Evolutionary conservation across 441 rosid genomes (phyloP).

Genomic region (Mallotus repandus): DNA sequence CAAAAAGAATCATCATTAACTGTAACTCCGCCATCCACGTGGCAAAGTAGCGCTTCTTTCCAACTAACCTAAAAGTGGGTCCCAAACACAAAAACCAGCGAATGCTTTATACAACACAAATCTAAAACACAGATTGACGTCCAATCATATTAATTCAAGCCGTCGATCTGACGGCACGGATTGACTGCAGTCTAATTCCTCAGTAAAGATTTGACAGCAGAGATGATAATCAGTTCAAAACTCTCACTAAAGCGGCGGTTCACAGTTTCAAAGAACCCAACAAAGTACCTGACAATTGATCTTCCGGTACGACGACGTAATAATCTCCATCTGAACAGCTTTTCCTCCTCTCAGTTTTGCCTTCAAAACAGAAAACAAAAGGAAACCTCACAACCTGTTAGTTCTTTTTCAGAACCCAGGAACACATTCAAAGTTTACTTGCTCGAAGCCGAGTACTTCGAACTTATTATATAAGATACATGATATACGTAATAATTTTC

Average conservation of each 20-base stretch:
- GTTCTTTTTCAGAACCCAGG: not conserved
- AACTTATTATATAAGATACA: no score
- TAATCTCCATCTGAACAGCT: conserved; percentile 63
- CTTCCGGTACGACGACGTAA: conserved; percentile 45
- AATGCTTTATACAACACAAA: not conserved
- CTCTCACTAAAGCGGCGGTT: no score
- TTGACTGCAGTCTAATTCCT: not conserved
- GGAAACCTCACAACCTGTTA: not conserved
- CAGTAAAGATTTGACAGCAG: conserved; percentile 18
- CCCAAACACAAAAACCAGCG: conserved; percentile 16
- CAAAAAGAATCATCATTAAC: not conserved
- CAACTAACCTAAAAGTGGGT: conserved; percentile 20
- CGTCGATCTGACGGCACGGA: conserved; percentile 36
- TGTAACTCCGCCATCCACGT: conserved; percentile 30
- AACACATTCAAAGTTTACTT: no score
- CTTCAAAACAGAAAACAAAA: conserved; percentile 19
- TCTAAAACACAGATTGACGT: not conserved
- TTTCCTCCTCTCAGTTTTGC: conserved; percentile 47
- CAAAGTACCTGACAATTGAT: conserved; percentile 49
- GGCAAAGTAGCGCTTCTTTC: conserved; percentile 19
- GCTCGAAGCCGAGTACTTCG: no score
- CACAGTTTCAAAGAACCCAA: no score
- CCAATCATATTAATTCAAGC: conserved; percentile 34
- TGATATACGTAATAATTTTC: no score
- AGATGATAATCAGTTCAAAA: not conserved